phyloP scores from a whole-genome alignment of 1,284 basidiomycete species.

The Apiotrichum gamsii region DNA sequence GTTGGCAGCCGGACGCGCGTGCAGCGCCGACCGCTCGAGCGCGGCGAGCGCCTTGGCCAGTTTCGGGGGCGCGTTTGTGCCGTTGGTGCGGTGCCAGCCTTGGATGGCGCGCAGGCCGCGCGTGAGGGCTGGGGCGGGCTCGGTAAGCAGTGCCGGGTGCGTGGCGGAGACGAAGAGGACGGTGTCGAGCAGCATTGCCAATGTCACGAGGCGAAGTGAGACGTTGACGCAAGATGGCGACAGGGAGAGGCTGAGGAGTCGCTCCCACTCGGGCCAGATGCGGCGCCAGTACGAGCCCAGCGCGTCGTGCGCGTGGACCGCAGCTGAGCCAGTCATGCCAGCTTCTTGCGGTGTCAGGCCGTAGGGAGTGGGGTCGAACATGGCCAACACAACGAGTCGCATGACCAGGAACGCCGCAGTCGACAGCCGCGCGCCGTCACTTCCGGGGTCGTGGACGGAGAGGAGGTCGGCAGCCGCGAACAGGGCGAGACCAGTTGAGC shows the following conservation, averaged over 20 bases:
- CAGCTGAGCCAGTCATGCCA: not conserved
- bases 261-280: constrained; percentile 40
- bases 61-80: not conserved
- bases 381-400: constrained; percentile 24
- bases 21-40: constrained; percentile 4
- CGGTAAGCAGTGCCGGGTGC: constrained; percentile 19
- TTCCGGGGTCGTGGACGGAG: constrained; percentile 20
- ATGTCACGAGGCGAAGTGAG: constrained; percentile 25
- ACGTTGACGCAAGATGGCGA: constrained; percentile 27
- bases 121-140: constrained; percentile 18
- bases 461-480: constrained; percentile 31
- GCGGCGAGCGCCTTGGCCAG: constrained; percentile 8
- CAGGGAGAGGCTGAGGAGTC: constrained; percentile 26
- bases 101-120: constrained; percentile 19
- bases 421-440: constrained; percentile 29
- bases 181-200: constrained; percentile 33
- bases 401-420: constrained; percentile 27
- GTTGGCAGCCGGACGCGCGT: constrained; percentile 7
- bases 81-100: constrained; percentile 8
- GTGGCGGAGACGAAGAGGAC: constrained; percentile 27
- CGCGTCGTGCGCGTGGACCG: constrained; percentile 8
- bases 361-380: constrained; percentile 3
- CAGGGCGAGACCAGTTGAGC: constrained; percentile 27
- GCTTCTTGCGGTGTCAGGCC: not conserved
- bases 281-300: constrained; percentile 29